Base-by-base conservation (phyloP, 768 basidiomycete genomes). In the Gymnopilus junonius region DNA sequence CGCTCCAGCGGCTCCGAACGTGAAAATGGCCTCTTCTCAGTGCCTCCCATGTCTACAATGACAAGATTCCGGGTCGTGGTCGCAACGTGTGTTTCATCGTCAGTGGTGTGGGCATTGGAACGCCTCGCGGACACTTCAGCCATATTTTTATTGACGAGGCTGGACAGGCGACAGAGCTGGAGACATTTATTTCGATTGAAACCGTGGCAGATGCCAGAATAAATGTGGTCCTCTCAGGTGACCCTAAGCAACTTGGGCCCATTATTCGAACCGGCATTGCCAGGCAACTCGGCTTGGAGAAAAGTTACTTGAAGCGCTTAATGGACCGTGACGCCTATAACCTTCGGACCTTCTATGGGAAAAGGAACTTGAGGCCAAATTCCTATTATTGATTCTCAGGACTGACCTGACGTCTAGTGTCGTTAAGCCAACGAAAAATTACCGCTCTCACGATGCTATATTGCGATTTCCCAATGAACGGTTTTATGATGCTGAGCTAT, bases 101-200 rank as follows among this genome's bases (percentile, higher is more conserved):
- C 85, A 1, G 80, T 88, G 40, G 76, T 79, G 1, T 79, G 25
- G 84, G 83, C 1, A 78, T 89, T 39, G 88, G 89, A 0, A 77
- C 91, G 45, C 74, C 80, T 0, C 76, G 81, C 1, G 89, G 90
- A 0, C 85, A 90, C 70, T 92, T 85, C 70, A 81, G 78, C 8
- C 87, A 91, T 63, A 86, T 92, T 14, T 88, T 91, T 69, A 73
- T 89, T 8, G 89, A 92, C 65, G 89, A 92, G 69, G 89, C 89
- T 0, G 89, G 87, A 0, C 89, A 92, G 67, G 88, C 88, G 2
- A 87, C 85, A 0, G 90, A 92, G 70, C 87, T 89, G 0, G 89
- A 91, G 70, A 79, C 80, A 0, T 86, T 89, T 73, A 79, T 89
- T 15, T 76, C 84, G 0, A 83, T 91, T 74, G 87, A 87, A 74